Evolutionary conservation across 2,329 filamentous ascomycete genomes (phyloP).

Genomic region (Colletotrichum horii): DNA sequence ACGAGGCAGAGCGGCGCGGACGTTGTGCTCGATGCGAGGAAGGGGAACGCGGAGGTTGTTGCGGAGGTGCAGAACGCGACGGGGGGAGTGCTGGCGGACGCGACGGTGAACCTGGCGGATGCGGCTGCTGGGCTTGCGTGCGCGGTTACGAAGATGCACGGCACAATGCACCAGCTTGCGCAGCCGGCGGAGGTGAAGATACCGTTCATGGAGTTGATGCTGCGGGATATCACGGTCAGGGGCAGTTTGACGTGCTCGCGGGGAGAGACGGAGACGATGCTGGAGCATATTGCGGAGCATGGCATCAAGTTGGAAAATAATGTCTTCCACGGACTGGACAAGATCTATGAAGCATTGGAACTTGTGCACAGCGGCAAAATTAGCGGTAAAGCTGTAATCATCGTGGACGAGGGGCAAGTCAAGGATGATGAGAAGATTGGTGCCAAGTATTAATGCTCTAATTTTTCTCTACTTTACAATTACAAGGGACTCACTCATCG

Average conservation of each 20-base stretch:
- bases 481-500: fast-evolving
- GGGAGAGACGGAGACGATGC: conserved; percentile 50
- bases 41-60: conserved; percentile 51
- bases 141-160: conserved; percentile 65
- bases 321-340: conserved; percentile 55
- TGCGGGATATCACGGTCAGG: conserved; percentile 56
- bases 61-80: conserved; percentile 52
- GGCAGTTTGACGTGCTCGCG: conserved; percentile 50
- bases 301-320: conserved; percentile 55
- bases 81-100: conserved; percentile 53
- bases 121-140: conserved; percentile 57
- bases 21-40: conserved; percentile 55
- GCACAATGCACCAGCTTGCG: conserved; percentile 63
- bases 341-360: conserved; percentile 54
- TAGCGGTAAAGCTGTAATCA: conserved; percentile 58
- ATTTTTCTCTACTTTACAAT: not conserved
- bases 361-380: conserved; percentile 57
- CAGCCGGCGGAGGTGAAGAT: conserved; percentile 46
- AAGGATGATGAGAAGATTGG: not conserved
- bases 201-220: conserved; percentile 52
- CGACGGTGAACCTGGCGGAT: conserved; percentile 60
- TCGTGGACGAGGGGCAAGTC: conserved; percentile 51
- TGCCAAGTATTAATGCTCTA: not conserved
- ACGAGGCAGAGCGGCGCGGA: conserved; percentile 53
- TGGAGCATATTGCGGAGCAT: conserved; percentile 48